Percentiles rank a stretch among this genome's conserved stretches.
Evolutionary conservation across 2,329 filamentous ascomycete genomes (phyloP).

Genomic region (Exophiala alcalophila): DNA sequence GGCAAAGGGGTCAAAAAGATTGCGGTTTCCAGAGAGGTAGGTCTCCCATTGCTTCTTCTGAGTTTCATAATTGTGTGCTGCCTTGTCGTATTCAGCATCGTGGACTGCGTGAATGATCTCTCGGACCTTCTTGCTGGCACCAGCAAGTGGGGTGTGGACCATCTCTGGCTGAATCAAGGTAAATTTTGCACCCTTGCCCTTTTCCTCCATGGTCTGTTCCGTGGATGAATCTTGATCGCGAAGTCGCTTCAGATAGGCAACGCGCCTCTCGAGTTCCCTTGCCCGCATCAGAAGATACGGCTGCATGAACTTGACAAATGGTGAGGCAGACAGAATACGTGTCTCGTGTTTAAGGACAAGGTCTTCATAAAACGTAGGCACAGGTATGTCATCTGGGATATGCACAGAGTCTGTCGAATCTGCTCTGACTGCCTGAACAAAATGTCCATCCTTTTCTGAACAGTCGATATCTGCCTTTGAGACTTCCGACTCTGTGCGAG

Average conservation of each 20-base stretch:
- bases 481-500: conserved; percentile 5
- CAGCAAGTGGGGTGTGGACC: conserved; percentile 79
- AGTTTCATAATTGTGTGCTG: conserved; percentile 86
- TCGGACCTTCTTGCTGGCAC: conserved; percentile 80
- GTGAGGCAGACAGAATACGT: conserved; percentile 89
- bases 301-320: conserved; percentile 92
- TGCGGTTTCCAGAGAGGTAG: conserved; percentile 81
- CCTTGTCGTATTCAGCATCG: conserved; percentile 94
- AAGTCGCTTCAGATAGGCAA: conserved; percentile 77
- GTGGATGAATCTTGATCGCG: conserved; percentile 62
- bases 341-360: conserved; percentile 92
- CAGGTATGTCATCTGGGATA: conserved; percentile 73
- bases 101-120: conserved; percentile 93
- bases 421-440: conserved; percentile 17
- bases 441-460: conserved; percentile 18
- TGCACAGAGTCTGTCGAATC: conserved; percentile 52
- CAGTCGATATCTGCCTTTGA: conserved; percentile 23
- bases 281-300: conserved; percentile 91
- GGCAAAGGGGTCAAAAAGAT: conserved; percentile 89
- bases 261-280: conserved; percentile 80
- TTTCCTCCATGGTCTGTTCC: conserved; percentile 55
- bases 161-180: conserved; percentile 92
- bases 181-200: conserved; percentile 68
- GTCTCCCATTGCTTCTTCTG: conserved; percentile 96
- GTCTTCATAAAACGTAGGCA: conserved; percentile 90